Base-by-base conservation (phyloP, 176 grass and related monocot species). In the Themeda triandra region DNA sequence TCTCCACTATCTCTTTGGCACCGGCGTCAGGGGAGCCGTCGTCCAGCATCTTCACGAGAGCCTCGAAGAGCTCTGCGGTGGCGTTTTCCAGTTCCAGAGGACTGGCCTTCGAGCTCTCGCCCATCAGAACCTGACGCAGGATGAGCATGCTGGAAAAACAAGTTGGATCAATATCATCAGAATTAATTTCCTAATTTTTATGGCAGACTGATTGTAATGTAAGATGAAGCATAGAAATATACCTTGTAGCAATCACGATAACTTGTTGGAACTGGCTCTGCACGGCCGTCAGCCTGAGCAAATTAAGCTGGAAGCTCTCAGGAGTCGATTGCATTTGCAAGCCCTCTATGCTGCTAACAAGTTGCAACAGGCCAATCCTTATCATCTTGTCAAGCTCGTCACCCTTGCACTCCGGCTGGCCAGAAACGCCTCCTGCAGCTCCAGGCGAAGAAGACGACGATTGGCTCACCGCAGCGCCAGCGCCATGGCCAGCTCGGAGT, bases 231-330 rank as follows among this genome's bases (percentile, higher is more conserved):
- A 42, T 28, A 32, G 41, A 51, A 65, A 19, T 11, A 4, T 49
- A 98, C 93, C 93, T 98, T 44, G 91, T 98, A 33, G 96, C 66
- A 17, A 90, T 90, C 18, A 92, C 96, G 71, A 94, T 94, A 37
- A 94, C 92, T 78, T 94, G 79, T 49, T 98, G 96, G 37, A 92
- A 87, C 40, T 96, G 91, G 46, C 83, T 79, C 70, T 99, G 93
- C 42, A 94, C 76, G 83, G 86, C 84, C 62, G 93, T 95, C 85
- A 95, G 15, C 74, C 93, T 92, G 33, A 90, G 35, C 4, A 85
- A 56, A 85, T 98, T 98, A 15, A 98, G 66, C 60, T 92, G 87
- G 31, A 98, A 75, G 44, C 63, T 92, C 84, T 98, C 96, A 80
- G 96, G 93, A 37, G 76, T 85, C 2, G 83, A 92, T 17, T 89